A percentile compares a stretch with the other conserved stretches of the same genome.
Conservation (phyloP, 2,329 filamentous ascomycete genomes). For the Clonostachys rhizophaga region DNA sequence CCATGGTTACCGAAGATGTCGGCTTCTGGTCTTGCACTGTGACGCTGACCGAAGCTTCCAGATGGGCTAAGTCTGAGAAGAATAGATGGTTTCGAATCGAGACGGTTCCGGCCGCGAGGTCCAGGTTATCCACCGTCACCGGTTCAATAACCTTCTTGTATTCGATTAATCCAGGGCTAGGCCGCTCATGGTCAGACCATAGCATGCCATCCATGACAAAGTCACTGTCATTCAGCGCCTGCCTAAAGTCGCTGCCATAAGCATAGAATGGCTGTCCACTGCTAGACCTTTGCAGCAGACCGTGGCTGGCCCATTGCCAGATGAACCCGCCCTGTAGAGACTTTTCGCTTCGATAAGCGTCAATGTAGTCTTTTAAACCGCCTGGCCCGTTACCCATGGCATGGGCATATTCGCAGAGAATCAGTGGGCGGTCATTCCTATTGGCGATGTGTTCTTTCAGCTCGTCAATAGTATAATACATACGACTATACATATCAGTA, state of each 20-base stretch:
- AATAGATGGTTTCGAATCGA: constrained; percentile 41
- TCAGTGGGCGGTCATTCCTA: constrained; percentile 45
- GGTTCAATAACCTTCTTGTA: constrained; percentile 55
- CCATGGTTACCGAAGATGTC: neutral
- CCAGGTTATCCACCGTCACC: constrained; percentile 28
- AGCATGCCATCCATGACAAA: constrained; percentile 60
- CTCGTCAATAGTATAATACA: constrained; percentile 53
- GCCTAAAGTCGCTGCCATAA: constrained; percentile 60
- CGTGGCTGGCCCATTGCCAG: constrained; percentile 64
- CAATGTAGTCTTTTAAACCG: constrained; percentile 62
- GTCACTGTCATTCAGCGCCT: constrained; percentile 52
- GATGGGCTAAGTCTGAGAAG: constrained; percentile 37
- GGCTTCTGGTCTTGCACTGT: neutral
- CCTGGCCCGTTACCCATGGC: constrained; percentile 76
- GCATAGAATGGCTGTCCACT: constrained; percentile 42
- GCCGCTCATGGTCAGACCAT: constrained; percentile 40
- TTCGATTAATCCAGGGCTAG: constrained; percentile 51
- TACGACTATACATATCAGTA: constrained; percentile 60
- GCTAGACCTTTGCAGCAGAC: constrained; percentile 38
- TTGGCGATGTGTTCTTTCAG: neutral
- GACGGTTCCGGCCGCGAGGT: constrained; percentile 25
- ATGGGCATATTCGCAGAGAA: constrained; percentile 54
- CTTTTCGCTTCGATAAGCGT: constrained; percentile 54
- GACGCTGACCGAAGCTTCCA: constrained; percentile 9
- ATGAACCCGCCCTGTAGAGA: constrained; percentile 63